Evolutionary conservation across 176 grass and related monocot species (phyloP), one percentile per base, ranked within the genome.

Genomic region (Avena eriantha): DNA sequence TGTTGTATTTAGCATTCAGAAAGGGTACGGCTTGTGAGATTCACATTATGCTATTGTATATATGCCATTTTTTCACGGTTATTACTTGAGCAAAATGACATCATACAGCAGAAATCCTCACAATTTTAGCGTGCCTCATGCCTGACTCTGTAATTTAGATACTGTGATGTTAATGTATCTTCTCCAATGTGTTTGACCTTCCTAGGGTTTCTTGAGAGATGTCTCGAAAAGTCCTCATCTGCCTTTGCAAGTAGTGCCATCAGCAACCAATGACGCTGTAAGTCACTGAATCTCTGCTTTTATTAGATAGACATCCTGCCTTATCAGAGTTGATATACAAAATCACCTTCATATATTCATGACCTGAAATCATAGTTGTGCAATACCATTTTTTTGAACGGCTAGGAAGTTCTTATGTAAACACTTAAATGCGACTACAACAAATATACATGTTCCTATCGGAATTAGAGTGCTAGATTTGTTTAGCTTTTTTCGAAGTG

Each of bases 121-220:
- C 73, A 51, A 18, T 49, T 75, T 33, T 47, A 82, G 55, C 60
- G 7, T 34, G n/a, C 23, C 4, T 47, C 8, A 26, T 48, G 56
- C 36, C 71, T 48, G 72, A 34, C 22, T 60, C 61, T 74, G 54
- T 58, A 31, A 10, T 84, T 48, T 45, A 6, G n/a, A 75, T 60
- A 29, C 16, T 48, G 8, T 63, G 24, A 75, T 63, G 43, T 51
- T 84, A 65, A 64, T 84, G 41, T 36, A 15, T 39, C 11, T 65
- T 65, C 41, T 76, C 23, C 69, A 76, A 34, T 12, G 4, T 65
- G 24, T 79, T 83, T 21, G 39, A 23, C 10, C 29, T 90, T 83
- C 66, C 75, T 90, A 99, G 97, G 94, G 97, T 80, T 77, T 83
- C 61, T 56, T 99, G 90, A 96, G 89, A 78, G 97, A 99, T 72